Evolutionary conservation across 768 basidiomycete species (phyloP).

Genomic region (Termitomyces eurrhizus): DNA sequence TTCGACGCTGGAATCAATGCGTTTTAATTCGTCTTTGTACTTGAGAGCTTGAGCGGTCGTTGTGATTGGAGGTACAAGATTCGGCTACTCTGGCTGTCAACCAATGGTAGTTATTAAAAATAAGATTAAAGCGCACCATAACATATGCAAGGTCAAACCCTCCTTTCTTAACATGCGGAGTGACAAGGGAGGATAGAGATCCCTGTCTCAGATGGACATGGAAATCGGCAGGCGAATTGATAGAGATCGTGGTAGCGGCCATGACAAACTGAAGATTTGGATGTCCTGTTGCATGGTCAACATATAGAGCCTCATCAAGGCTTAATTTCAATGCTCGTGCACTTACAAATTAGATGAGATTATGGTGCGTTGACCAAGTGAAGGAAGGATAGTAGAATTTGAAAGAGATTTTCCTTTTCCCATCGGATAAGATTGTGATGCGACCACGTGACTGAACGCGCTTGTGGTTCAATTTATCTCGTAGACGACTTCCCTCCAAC

Average conservation of each 20-base stretch:
- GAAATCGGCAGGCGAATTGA: slow-evolving; percentile 80
- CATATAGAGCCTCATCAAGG: neutral
- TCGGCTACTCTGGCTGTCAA: slow-evolving; percentile 57
- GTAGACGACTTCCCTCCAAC: slow-evolving; percentile 10
- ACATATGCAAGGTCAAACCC: slow-evolving; percentile 93
- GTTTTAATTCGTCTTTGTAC: slow-evolving; percentile 74
- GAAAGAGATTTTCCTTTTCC: neutral
- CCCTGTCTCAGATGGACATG: slow-evolving; percentile 97
- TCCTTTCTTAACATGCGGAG: slow-evolving; percentile 85
- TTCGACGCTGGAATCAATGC: slow-evolving; percentile 71
- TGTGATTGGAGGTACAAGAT: slow-evolving; percentile 85
- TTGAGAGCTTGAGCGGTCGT: slow-evolving; percentile 74
- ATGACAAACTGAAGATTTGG: slow-evolving; percentile 16
- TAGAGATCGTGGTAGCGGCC: slow-evolving; percentile 31
- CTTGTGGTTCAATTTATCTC: slow-evolving; percentile 16
- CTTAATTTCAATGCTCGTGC: neutral
- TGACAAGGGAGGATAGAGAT: slow-evolving; percentile 73
- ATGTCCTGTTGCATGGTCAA: neutral
- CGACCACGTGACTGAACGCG: slow-evolving; percentile 31
- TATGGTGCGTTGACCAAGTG: neutral
- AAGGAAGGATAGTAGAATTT: neutral
- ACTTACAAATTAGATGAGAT: neutral
- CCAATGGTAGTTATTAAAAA: neutral
- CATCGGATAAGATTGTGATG: slow-evolving; percentile 8
- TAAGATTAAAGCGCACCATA: slow-evolving; percentile 58